A percentile compares a stretch with the other conserved stretches of the same genome.
Conservation (phyloP, 345 rosid species). For the Trapa bicornis region DNA sequence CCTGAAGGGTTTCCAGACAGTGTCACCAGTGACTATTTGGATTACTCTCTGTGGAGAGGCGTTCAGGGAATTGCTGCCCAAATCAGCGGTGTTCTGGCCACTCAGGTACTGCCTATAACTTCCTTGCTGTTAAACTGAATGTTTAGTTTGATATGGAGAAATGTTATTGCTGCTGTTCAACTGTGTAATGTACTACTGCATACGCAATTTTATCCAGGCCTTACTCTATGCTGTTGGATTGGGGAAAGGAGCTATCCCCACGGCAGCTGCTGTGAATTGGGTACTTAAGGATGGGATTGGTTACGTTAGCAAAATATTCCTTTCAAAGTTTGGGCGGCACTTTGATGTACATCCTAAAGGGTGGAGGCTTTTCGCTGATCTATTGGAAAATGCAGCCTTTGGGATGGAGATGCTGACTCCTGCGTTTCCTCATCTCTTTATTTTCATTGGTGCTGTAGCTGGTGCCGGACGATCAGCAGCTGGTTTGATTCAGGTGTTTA, state of each 20-base stretch:
- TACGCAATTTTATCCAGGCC: slow-evolving; percentile 29
- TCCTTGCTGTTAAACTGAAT: not conserved
- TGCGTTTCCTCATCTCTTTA: slow-evolving; percentile 71
- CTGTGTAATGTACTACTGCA: not conserved
- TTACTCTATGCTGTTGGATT: slow-evolving; percentile 94
- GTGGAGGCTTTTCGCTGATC: slow-evolving; percentile 96
- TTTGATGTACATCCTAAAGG: slow-evolving; percentile 94
- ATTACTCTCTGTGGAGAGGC: slow-evolving; percentile 90
- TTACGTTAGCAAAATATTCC: slow-evolving; percentile 76
- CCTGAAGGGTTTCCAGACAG: slow-evolving; percentile 85
- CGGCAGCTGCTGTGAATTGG: slow-evolving; percentile 96
- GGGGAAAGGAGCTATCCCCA: slow-evolving; percentile 96
- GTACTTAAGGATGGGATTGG: slow-evolving; percentile 96
- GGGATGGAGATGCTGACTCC: slow-evolving; percentile 95
- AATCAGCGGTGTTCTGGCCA: slow-evolving; percentile 85
- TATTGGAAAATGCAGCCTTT: slow-evolving; percentile 79
- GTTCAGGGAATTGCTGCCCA: slow-evolving; percentile 93
- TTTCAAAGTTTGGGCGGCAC: slow-evolving; percentile 86
- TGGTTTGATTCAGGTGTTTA: slow-evolving; percentile 70
- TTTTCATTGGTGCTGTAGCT: slow-evolving; percentile 76
- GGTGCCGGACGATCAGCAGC: slow-evolving; percentile 94
- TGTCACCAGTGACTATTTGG: slow-evolving; percentile 79
- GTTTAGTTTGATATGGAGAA: not conserved
- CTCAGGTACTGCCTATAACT: slow-evolving; percentile 43
- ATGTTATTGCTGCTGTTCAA: not conserved